Evolutionary conservation across 2,329 filamentous ascomycete genomes (phyloP), one percentile per base, ranked within the genome.

Genomic region (Fusarium nurragi): DNA sequence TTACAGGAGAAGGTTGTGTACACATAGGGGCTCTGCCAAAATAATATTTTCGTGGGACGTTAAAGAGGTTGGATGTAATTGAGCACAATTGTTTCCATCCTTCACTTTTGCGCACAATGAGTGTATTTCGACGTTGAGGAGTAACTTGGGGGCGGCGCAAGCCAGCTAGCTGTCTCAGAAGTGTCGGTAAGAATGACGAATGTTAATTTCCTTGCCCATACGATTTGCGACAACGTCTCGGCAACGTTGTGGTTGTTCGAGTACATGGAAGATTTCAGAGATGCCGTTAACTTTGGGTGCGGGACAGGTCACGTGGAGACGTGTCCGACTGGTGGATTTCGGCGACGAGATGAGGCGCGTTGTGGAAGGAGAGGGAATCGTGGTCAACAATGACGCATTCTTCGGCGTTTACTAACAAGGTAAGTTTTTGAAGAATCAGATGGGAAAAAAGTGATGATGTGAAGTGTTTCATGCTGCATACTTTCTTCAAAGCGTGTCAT

Each of bases 301-400:
- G 6, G n/a, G n/a, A 0, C 1, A 5, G 1, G 25, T 71, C 70
- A 72, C 70, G 70, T 72, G 70, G 60, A 7, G 13, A 1, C 67
- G 70, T n/a, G 65, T 18, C 6, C 21, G 14, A 36, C n/a, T 67
- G 51, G 60, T 41, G 67, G 25, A 28, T 6, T 21, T 18, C 7
- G 21, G 16, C 36, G 38, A 18, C 7, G 37, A 11, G 19, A 41
- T 16, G 21, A n/a, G 23, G 64, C 68, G 60, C 67, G 70, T 21
- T 39, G 11, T n/a, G 3, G 14, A 43, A 25, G 18, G 32, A 26
- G 34, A 16, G 22, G 22, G 14, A 48, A 54, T 37, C 14, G 10
- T 36, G 16, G 45, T 48, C 49, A 60, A 63, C 8, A 62, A 47
- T 41, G 34, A 39, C 14, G 32, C 5, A 60, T 65, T 49, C 25